Evolutionary conservation across 805 yeast species (phyloP), one percentile per base, ranked within the genome.

Genomic region (Cyberlindnera petersonii): DNA sequence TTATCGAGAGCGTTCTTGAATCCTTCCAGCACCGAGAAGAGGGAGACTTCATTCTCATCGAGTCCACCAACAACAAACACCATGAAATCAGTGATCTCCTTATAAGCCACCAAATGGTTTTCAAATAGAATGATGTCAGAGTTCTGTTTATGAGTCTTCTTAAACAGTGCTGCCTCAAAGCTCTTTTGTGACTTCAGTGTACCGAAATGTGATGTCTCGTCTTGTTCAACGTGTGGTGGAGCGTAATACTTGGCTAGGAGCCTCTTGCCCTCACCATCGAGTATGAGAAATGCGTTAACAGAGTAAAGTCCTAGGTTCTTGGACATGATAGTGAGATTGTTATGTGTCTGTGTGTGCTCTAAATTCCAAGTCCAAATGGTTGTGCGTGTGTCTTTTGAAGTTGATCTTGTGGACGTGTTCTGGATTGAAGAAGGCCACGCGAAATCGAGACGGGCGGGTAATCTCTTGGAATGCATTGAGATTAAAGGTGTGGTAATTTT

Each of bases 241-340:
- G 71, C 68, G 67, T 82, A 91, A 70, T 91, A 93, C 58, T 89
- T 89, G 47, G 95, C 82, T 55, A 75, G 84, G 28, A 93, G 65
- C 52, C 98, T 70, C 40, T 78, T 73, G 13, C 95, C 96, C 40
- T 81, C 82, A 52, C 69, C 75, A 61, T 89, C 97, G 49, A 93
- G 74, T 49, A 93, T 75, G 50, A 91, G 64, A 31, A 84, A 70
- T 4, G 96, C 93, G 27, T 83, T 74, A 36, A 91, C 79, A 7
- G 96, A 72, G 68, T 91, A 89, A 43, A 93, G 71, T 8, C 94
- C 81, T 28, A 75, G 63, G 48, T 72, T 72, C 32, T 66, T 56
- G 51, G 75, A 67, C 71, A 65, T 69, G 19, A 9, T 16, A 4
- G 8, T 26, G 14, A 9, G 28, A 10, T 27, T 16, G 21, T 17